Evolutionary conservation across 257 asterid genomes (phyloP), one percentile per base, ranked within the genome.

Genomic region (Coffea eugenioides): DNA sequence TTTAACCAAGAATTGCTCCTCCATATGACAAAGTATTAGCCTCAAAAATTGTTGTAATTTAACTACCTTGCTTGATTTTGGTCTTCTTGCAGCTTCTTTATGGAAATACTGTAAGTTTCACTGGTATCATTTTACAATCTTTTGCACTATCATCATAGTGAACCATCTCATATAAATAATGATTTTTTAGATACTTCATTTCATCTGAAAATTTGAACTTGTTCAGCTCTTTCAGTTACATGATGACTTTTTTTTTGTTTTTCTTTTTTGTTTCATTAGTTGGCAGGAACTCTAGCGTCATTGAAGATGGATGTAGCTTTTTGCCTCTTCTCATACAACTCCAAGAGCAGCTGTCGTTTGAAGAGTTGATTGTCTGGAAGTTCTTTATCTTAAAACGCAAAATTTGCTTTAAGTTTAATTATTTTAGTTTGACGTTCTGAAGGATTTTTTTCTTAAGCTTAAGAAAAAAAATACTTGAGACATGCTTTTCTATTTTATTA

Each of bases 371-470:
- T 31, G 3, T 49, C 41, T 52, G 31, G 64, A 68, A 52, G 25
- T 12, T 39, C 64, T 61, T 43, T 16, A 34, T 20, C 61, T 31
- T 66, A 65, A 21, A n/a, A 54, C 73, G 59, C 31, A 39, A 79
- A 23, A 57, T 4, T 51, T 27, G 73, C 18, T 41, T 74, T 61
- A 43, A 56, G 71, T 10, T 71, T 71, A 25, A 31, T 72, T 46
- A 39, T 43, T 79, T 49, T 59, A 71, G 71, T 56, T 79, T 20
- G 69, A 51, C 31, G 43, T 16, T 41, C 23, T 57, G 76, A 21
- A 23, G n/a, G 0, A 34, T 57, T 43, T 70, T 70, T 72, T 51
- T 10, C 5, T 74, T 18, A 34, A 74, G 66, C 20, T 36, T 49
- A 14, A 73, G 65, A 20, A 13, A 57, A 49, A 13, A 57, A 49